Conservation (phyloP, 2,329 filamentous ascomycete genomes). For the Karstenula rhodostoma region DNA sequence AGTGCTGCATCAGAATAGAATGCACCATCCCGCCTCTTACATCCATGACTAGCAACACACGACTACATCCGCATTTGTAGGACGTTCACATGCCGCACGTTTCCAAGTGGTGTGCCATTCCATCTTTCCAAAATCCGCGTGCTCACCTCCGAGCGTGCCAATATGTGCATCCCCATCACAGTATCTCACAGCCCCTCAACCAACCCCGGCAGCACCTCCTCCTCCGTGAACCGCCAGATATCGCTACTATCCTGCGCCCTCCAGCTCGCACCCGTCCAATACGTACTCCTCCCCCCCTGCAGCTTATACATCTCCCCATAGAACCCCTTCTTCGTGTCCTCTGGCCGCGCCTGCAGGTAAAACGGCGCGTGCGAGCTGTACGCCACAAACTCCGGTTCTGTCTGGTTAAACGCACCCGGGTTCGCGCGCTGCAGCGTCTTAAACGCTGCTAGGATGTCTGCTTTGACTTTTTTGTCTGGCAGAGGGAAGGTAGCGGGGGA, state of each 20-base stretch:
- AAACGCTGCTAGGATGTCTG: slow-evolving; percentile 3
- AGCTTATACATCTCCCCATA: slow-evolving; percentile 34
- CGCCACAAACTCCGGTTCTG: slow-evolving; percentile 24
- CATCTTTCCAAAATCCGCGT: too few species aligned
- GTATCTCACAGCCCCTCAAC: slow-evolving; percentile 13
- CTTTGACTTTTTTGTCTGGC: not conserved
- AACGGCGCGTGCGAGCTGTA: slow-evolving; percentile 39
- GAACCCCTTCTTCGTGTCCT: slow-evolving; percentile 25
- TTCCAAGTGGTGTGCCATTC: too few species aligned
- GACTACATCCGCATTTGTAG: too few species aligned
- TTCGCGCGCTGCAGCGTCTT: slow-evolving; percentile 22
- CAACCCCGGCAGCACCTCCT: slow-evolving; percentile 47
- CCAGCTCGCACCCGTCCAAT: slow-evolving; percentile 31
- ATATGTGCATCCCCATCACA: not conserved
- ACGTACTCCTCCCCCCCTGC: slow-evolving; percentile 31
- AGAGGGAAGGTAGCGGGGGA: not conserved
- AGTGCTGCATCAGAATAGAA: too few species aligned
- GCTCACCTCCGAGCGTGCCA: too few species aligned
- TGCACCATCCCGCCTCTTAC: too few species aligned
- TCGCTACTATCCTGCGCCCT: slow-evolving; percentile 27
- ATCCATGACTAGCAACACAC: too few species aligned
- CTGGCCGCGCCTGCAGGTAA: slow-evolving; percentile 18
- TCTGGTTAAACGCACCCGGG: slow-evolving; percentile 10
- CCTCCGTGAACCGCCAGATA: slow-evolving; percentile 42
- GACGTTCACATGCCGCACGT: too few species aligned